Conservation (phyloP, 2,329 filamentous ascomycete genomes). For the Fusarium verrucosum region DNA sequence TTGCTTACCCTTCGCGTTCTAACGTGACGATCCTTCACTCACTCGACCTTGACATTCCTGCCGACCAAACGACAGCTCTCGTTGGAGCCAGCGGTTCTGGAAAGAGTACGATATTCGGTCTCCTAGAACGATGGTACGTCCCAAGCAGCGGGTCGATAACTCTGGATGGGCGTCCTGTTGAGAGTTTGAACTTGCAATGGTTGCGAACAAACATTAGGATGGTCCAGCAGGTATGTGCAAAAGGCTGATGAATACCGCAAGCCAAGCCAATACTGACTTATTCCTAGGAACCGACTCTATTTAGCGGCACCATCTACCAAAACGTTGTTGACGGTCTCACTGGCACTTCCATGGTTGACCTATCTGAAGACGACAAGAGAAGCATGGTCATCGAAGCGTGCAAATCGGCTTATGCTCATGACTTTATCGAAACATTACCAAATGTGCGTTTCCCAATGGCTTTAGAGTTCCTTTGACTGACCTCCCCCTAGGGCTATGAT, state of each 20-base stretch:
- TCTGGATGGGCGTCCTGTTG: slow-evolving; percentile 56
- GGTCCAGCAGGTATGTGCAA: slow-evolving; percentile 53
- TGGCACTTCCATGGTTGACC: slow-evolving; percentile 49
- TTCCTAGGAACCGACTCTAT: slow-evolving; percentile 61
- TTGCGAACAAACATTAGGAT: slow-evolving; percentile 62
- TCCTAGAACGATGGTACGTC: slow-evolving; percentile 69
- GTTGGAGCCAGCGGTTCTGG: slow-evolving; percentile 68
- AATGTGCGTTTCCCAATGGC: slow-evolving; percentile 10
- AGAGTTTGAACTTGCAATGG: slow-evolving; percentile 60
- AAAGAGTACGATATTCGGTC: slow-evolving; percentile 66
- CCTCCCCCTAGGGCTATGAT: slow-evolving; percentile 59
- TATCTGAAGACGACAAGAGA: slow-evolving; percentile 55
- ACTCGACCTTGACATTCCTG: slow-evolving; percentile 55
- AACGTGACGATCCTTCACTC: slow-evolving; percentile 56
- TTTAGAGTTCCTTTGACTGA: not conserved
- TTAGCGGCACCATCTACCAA: slow-evolving; percentile 62
- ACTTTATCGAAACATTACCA: slow-evolving; percentile 62
- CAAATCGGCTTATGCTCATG: slow-evolving; percentile 61
- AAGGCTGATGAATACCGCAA: fast-evolving
- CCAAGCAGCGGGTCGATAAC: slow-evolving; percentile 56
- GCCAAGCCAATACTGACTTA: not conserved
- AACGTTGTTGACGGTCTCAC: slow-evolving; percentile 61
- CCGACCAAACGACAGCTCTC: slow-evolving; percentile 61
- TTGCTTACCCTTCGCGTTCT: slow-evolving; percentile 67
- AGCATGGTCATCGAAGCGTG: slow-evolving; percentile 59